Percentiles rank a stretch among this genome's conserved stretches.
Evolutionary conservation across 352 stramenopile genomes (phyloP).

Genomic region (Globisporangium radiosum): DNA sequence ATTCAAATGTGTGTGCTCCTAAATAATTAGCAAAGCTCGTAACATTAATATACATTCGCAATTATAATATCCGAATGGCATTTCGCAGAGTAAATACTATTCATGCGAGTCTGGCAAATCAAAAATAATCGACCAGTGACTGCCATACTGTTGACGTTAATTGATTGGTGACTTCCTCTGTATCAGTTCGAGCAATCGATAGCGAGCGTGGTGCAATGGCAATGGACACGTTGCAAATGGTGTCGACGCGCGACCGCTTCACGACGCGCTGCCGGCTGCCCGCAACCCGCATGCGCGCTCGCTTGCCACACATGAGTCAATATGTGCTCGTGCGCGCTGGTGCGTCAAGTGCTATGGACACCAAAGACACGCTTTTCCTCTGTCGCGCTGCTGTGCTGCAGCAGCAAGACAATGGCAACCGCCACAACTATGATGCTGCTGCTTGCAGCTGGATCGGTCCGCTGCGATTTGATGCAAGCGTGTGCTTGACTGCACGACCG

Average conservation of each 20-base stretch:
- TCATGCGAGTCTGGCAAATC: too few relatives aligned
- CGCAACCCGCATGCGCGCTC: conserved; percentile 18
- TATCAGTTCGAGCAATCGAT: too few relatives aligned
- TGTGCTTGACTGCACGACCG: conserved; percentile 11
- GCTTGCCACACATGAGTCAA: conserved; percentile 26
- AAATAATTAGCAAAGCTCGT: not conserved
- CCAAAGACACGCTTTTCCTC: conserved; percentile 16
- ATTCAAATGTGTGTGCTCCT: too few relatives aligned
- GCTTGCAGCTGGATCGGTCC: not conserved
- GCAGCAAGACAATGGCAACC: not conserved
- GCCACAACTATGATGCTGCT: not conserved
- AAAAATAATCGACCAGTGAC: too few relatives aligned
- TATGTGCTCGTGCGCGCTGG: conserved; percentile 19
- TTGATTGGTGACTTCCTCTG: too few relatives aligned
- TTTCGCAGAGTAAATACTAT: too few relatives aligned
- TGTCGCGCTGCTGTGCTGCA: conserved; percentile 34
- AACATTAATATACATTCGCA: too few relatives aligned
- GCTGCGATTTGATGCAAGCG: conserved; percentile 18
- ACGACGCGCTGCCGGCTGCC: conserved; percentile 52
- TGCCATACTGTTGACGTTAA: too few relatives aligned
- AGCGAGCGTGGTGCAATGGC: too few relatives aligned
- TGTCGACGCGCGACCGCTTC: conserved; percentile 29
- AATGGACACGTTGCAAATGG: too few relatives aligned
- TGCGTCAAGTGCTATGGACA: not conserved
- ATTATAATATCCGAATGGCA: too few relatives aligned